Conservation (phyloP, 1,284 basidiomycete genomes). For the Trichosporon asahii region DNA sequence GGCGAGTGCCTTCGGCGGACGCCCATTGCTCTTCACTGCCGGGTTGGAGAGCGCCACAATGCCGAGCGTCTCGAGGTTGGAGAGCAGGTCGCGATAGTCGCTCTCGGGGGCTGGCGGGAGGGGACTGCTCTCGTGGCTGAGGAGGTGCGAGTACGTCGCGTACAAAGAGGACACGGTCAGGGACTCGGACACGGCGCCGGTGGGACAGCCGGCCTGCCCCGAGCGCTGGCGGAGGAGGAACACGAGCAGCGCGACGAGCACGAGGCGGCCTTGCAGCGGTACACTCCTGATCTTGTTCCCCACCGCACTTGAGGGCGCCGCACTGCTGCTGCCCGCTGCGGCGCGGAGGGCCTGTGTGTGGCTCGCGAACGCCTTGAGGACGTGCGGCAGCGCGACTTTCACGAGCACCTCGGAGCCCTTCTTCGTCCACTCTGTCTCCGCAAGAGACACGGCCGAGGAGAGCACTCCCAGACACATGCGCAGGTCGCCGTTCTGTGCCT, state of each 20-base stretch:
- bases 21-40: background rate
- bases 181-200: slow-evolving; percentile 21
- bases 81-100: slow-evolving; percentile 50
- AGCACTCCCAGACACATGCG: slow-evolving; percentile 51
- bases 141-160: slow-evolving; percentile 45
- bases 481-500: slow-evolving; percentile 53
- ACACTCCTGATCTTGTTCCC: slow-evolving; percentile 47
- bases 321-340: slow-evolving; percentile 40
- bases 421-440: slow-evolving; percentile 50
- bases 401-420: slow-evolving; percentile 33
- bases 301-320: slow-evolving; percentile 23
- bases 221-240: slow-evolving; percentile 33
- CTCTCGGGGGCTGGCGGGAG: slow-evolving; percentile 48
- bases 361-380: slow-evolving; percentile 46
- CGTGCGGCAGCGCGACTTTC: slow-evolving; percentile 44
- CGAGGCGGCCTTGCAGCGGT: slow-evolving; percentile 50
- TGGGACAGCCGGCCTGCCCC: slow-evolving; percentile 37
- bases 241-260: slow-evolving; percentile 45
- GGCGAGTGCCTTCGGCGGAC: background rate
- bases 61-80: slow-evolving; percentile 49
- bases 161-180: slow-evolving; percentile 35
- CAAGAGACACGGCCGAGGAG: slow-evolving; percentile 43
- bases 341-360: slow-evolving; percentile 45
- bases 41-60: slow-evolving; percentile 32
- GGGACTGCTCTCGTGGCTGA: slow-evolving; percentile 37